Evolutionary conservation across 179 eudicot species (phyloP).

Genomic region (Vitellaria paradoxa): DNA sequence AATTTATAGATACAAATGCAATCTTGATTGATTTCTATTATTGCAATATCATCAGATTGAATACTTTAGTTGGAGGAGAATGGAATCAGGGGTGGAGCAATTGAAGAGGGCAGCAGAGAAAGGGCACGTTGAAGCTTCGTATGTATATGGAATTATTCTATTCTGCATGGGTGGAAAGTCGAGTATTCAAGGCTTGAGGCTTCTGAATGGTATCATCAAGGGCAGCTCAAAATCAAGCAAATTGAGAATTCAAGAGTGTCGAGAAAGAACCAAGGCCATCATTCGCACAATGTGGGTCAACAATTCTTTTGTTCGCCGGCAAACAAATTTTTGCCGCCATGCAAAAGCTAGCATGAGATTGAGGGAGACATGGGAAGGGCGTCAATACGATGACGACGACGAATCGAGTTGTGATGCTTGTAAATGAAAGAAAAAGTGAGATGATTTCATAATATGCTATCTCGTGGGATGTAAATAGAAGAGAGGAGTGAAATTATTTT

Average conservation of each 20-base stretch:
- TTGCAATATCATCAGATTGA: neutral
- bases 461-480: neutral
- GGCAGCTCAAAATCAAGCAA: too few species aligned
- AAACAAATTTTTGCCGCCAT: neutral
- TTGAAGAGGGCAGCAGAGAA: slow-evolving; percentile 16
- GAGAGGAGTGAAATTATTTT: too few species aligned
- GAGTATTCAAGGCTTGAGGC: slow-evolving; percentile 1
- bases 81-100: slow-evolving; percentile 19
- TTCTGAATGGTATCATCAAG: neutral
- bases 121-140: slow-evolving; percentile 24
- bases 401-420: slow-evolving; percentile 8
- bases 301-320: neutral
- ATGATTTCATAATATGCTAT: slow-evolving; percentile 9
- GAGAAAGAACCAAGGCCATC: slow-evolving; percentile 8
- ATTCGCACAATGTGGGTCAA: slow-evolving; percentile 22
- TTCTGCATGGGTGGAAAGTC: slow-evolving; percentile 12
- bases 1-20: too few species aligned
- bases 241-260: slow-evolving; percentile 11
- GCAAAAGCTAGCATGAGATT: neutral
- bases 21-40: neutral
- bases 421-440: slow-evolving; percentile 5
- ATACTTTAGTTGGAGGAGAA: neutral
- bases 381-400: neutral
- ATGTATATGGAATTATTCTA: slow-evolving; percentile 24
- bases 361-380: neutral